phyloP scores from a whole-genome alignment of 345 rosid species.

The Eucalyptus albens region DNA sequence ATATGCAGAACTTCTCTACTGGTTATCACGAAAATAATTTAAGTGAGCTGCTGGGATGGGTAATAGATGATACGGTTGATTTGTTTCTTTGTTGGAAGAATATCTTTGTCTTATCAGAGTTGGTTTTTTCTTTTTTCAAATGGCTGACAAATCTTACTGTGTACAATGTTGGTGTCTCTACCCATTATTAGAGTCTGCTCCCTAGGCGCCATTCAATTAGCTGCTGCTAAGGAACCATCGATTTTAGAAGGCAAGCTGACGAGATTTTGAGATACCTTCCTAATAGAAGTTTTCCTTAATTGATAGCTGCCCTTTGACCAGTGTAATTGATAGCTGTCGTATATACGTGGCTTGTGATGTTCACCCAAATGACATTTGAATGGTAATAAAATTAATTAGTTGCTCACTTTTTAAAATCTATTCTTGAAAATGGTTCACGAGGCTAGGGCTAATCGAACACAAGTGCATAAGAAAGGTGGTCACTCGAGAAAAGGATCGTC shows the following conservation, averaged over 20 bases:
- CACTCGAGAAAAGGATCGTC: background rate
- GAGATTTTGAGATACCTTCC: background rate
- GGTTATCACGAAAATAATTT: background rate
- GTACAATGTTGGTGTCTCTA: background rate
- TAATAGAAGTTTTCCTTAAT: background rate
- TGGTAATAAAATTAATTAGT: background rate
- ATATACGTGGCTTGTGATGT: background rate
- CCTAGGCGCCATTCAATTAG: background rate
- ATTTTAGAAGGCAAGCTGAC: background rate
- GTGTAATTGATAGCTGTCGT: background rate
- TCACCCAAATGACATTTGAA: background rate
- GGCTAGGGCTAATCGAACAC: background rate
- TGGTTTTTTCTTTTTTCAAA: background rate
- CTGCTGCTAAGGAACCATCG: background rate
- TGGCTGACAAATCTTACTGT: background rate
- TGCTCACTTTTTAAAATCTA: background rate
- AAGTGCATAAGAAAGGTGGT: background rate
- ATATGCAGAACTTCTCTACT: background rate
- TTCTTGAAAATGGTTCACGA: background rate
- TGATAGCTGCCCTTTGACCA: background rate
- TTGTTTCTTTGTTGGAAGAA: background rate
- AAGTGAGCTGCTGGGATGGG: background rate
- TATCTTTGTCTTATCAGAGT: background rate
- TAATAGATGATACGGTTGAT: background rate
- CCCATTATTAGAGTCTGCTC: background rate